Evolutionary conservation across 768 basidiomycete species (phyloP), one percentile per base, ranked within the genome.

Genomic region (Leccinum disarticulatum): DNA sequence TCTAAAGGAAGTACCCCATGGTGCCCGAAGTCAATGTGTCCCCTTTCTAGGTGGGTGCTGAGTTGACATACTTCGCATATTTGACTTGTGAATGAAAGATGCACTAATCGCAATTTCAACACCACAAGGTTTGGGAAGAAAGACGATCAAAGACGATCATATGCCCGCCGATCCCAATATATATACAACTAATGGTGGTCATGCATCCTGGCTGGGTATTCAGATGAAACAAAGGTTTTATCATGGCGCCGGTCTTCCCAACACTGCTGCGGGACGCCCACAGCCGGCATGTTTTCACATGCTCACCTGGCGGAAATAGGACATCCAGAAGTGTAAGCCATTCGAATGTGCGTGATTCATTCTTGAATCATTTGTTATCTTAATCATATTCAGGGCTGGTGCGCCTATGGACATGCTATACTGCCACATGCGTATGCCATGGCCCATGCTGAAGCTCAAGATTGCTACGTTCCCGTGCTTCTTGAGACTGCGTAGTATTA

Each of bases 181-280:
- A n/a, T n/a, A 43, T n/a, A 36, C 36, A 36, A 28, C 2, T 35
- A 35, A 43, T 43, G 41, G 41, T 43, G 9, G 41, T 41, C 38
- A 17, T 41, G 38, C 8, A 13, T 50, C 52, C 9, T 14, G 31
- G n/a, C 36, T 30, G 22, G 49, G 28, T 55, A 25, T 27, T 53
- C 35, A 3, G 52, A 54, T 65, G 67, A 67, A 70, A 67, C 58
- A n/a, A 56, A 28, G 31, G 52, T 67, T 69, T 69, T 57, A 62
- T 58, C 43, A 19, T 17, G 27, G 43, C 22, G 13, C 57, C 22
- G 27, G 35, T 43, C 6, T 27, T 28, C 11, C 47, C 14, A 30
- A 58, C 9, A 36, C 19, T 36, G 28, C 31, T 38, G 30, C 36
- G 31, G 35, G 36, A 38, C 47, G 13, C 36, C 55, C 15, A 31